Evolutionary conservation across 176 grass and related monocot genomes (phyloP).

Genomic region (Oryza meyeriana): DNA sequence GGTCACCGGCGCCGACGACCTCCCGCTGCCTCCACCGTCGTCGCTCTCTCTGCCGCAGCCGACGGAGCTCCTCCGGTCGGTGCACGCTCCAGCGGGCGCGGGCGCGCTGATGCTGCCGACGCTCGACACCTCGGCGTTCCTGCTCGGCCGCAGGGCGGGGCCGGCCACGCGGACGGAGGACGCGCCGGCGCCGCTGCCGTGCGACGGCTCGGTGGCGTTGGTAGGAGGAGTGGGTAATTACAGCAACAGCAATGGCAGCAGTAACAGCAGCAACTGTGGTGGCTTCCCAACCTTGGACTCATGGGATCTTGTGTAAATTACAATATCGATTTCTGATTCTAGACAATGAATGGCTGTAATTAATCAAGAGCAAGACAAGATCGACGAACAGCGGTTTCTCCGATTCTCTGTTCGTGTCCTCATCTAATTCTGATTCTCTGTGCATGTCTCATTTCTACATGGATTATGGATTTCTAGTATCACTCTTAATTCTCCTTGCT

Average conservation of each 20-base stretch:
- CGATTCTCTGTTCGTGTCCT: neutral
- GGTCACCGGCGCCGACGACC: conserved; percentile 38
- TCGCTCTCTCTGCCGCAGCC: neutral
- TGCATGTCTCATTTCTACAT: neutral
- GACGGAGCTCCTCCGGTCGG: neutral
- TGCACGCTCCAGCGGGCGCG: neutral
- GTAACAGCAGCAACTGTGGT: neutral
- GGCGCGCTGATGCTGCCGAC: conserved; percentile 17
- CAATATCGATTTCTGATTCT: neutral
- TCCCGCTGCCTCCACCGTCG: neutral
- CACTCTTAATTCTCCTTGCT: too few relatives aligned
- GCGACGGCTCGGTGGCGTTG: neutral
- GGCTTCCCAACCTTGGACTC: conserved; percentile 50
- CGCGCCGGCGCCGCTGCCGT: neutral
- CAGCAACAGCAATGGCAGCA: neutral
- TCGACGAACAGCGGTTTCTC: neutral
- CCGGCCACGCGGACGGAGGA: too few relatives aligned
- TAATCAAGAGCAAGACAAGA: neutral
- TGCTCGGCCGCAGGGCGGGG: neutral
- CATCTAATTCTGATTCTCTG: neutral
- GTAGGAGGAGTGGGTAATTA: neutral
- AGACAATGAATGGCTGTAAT: neutral
- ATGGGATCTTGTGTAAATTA: conserved; percentile 24
- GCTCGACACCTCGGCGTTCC: conserved; percentile 49
- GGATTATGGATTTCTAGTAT: too few relatives aligned